phyloP scores from a whole-genome alignment of 2,329 filamentous ascomycete species.

The Waltergamsia citrina region DNA sequence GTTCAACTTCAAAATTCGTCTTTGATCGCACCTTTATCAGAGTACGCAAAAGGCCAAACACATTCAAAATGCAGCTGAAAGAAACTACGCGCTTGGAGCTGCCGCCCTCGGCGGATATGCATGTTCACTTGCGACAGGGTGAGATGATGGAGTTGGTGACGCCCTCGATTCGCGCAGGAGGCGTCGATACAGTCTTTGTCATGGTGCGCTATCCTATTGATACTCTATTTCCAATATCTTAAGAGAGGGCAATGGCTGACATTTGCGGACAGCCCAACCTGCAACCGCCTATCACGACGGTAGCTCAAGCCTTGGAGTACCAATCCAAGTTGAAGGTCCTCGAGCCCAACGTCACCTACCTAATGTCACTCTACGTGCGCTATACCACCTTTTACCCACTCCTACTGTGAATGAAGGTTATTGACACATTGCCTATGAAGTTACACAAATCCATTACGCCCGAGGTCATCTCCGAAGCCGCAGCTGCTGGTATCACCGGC shows the following conservation, averaged over 20 bases:
- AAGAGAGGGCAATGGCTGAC: not conserved
- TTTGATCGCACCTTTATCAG: not conserved
- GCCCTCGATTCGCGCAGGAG: conserved; percentile 45
- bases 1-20: too few species aligned
- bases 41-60: conserved; percentile 6
- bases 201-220: conserved; percentile 11
- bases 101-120: conserved; percentile 57
- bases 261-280: conserved; percentile 1
- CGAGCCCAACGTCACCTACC: conserved; percentile 53
- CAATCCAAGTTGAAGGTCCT: conserved; percentile 49
- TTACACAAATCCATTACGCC: conserved; percentile 55
- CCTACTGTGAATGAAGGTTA: too few species aligned
- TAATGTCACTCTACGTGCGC: conserved; percentile 62
- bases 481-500: conserved; percentile 59
- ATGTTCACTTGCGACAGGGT: conserved; percentile 63
- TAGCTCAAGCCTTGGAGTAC: conserved; percentile 42
- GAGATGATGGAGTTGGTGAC: conserved; percentile 50
- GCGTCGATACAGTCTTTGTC: conserved; percentile 54
- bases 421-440: conserved; percentile 16
- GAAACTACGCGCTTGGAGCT: conserved; percentile 35
- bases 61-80: conserved; percentile 21
- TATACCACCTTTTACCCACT: not conserved
- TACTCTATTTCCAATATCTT: not conserved
- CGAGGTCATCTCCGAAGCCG: conserved; percentile 63
- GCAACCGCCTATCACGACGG: conserved; percentile 8